Conservation (phyloP, 257 asterid species). For the Forsythia suspensa region DNA sequence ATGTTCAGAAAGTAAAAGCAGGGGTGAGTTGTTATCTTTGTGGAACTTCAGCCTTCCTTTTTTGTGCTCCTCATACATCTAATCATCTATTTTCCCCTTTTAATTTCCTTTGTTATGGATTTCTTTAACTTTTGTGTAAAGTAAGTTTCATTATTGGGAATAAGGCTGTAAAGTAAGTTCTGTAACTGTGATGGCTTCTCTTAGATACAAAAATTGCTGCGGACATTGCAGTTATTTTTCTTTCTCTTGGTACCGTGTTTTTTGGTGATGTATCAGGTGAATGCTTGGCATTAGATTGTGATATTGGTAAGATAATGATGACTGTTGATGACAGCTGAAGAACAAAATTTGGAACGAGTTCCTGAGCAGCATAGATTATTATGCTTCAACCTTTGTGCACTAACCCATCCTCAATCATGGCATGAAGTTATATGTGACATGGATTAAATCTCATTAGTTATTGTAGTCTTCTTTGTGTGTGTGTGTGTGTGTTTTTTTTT, state of each 20-base stretch:
- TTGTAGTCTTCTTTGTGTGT: neutral
- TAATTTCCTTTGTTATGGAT: neutral
- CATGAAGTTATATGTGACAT: neutral
- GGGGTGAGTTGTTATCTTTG: conserved; percentile 51
- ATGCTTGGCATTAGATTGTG: neutral
- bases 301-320: neutral
- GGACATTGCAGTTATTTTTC: neutral
- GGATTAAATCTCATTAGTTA: neutral
- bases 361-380: too few relatives aligned
- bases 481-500: neutral
- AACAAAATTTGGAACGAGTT: neutral
- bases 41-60: conserved; percentile 8
- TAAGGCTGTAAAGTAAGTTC: neutral
- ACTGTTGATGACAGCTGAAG: neutral
- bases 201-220: neutral
- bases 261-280: conserved; percentile 2
- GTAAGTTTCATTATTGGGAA: neutral
- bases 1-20: conserved; percentile 55
- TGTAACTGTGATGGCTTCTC: neutral
- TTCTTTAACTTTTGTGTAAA: conserved; percentile 6
- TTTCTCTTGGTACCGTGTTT: neutral
- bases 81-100: neutral
- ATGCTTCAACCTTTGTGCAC: neutral
- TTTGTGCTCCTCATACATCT: conserved; percentile 1
- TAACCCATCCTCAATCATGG: neutral